Base-by-base conservation (phyloP, 2,329 filamentous ascomycete species). In the Dendrostoma leiphaemia region DNA sequence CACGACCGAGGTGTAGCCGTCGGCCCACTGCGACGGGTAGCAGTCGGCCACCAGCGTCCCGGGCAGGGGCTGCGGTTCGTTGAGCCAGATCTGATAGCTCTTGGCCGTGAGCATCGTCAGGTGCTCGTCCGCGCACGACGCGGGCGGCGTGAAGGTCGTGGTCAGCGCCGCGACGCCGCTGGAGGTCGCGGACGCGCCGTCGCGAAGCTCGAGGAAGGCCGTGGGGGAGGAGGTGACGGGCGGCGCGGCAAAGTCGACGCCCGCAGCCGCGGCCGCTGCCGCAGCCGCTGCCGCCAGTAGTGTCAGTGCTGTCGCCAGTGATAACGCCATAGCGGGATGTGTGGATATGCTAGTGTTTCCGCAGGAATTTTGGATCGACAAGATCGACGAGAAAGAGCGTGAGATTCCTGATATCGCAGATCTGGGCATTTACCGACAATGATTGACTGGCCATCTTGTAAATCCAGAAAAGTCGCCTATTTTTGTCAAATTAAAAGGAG, bases 41-140 rank as follows among this genome's bases (percentile, higher is more conserved):
- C 40, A 44, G 23, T 44, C 40, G 24, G 5, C 40, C 23, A 44
- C 5, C 40, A 28, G 15, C 40, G 24, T 10, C 10, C 40, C 40
- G 3, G 40, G 40, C 23, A 44, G 23, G 4, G 40, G 40, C 12
- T 28, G 23, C 9, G 40, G 40, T 26, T 44, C 40, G 40, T 44
- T 44, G 13, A 44, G 26, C 40, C 40, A 44, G 23, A 44, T 44
- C 24, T 44, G 40, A 26, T 44, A 44, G 23, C 23, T 28, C 40
- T 44, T 44, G 40, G 40, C 40, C 9, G 40, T 44, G 40, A 44
- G 40, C 40, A 44, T 44, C 12, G 40, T 44, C 40, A 44, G 17
- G 7, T 13, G 13, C 15, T 44, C 40, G 13, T 28, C 40, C 13
- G n/a, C 9, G 24, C 40, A 44, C n/a, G 40, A 15, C 17, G 40